Evolutionary conservation across 2,329 filamentous ascomycete species (phyloP).

Genomic region (Blumeria hordei): DNA sequence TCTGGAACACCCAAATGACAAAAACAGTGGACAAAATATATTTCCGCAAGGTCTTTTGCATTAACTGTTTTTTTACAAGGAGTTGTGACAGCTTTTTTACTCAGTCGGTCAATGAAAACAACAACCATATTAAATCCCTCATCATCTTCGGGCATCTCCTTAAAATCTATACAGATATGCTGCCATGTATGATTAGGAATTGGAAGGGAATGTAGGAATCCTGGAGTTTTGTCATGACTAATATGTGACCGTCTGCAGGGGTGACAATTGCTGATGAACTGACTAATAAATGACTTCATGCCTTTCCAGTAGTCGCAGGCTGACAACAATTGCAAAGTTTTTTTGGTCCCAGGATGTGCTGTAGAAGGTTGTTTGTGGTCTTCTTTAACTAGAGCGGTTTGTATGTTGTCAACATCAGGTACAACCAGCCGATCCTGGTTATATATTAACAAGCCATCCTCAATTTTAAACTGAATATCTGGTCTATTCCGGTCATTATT

Average conservation of each 20-base stretch:
- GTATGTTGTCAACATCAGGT: background rate
- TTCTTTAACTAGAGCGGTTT: background rate
- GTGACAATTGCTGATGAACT: background rate
- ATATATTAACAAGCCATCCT: background rate
- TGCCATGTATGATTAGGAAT: background rate
- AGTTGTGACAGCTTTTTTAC: background rate
- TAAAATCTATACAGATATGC: constrained; percentile 3
- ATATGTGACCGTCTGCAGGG: background rate
- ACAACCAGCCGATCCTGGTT: background rate
- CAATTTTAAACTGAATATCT: background rate
- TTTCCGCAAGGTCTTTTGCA: constrained; percentile 1
- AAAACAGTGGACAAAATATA: constrained; percentile 3
- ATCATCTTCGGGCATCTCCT: constrained; percentile 2
- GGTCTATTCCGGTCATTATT: background rate
- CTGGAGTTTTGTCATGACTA: constrained; percentile 1
- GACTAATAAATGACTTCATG: background rate
- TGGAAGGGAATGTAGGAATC: constrained; percentile 1
- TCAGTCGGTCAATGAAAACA: background rate
- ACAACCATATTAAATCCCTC: background rate
- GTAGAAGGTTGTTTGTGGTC: background rate
- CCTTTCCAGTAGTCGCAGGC: background rate
- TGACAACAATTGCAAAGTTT: background rate
- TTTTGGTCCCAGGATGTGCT: constrained; percentile 1
- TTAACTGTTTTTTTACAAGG: background rate
- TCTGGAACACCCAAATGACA: background rate